Evolutionary conservation across 306 rosid genomes (phyloP), one percentile per base, ranked within the genome.

Genomic region (Prunus fruticosa): DNA sequence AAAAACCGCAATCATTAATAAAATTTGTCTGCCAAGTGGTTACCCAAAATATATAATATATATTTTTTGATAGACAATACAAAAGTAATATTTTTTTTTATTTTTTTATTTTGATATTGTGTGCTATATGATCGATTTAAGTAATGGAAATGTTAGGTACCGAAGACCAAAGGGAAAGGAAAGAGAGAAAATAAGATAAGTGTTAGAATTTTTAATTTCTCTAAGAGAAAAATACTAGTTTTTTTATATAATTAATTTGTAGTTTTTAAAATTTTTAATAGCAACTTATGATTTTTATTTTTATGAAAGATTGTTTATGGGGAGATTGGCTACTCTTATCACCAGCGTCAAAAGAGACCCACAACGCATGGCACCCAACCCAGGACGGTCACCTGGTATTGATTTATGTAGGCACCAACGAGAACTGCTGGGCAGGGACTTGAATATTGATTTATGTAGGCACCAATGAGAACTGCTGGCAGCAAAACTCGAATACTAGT

Each of bases 1-100:
- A 61, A 49, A 47, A 49, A 58, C 71, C 54, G 52, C 81, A 75
- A 78, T 78, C 65, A 78, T 70, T 34, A 19, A 32, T 47, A 10
- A 56, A 22, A 38, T 69, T 34, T 69, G 54, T 69, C 69, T 71
- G 60, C 64, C 79, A 11, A 69, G 69, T 57, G 75, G 67, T 15
- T 16, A 60, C 67, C 8, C 67, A 63, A 5, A 27, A 58, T 27
- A 27, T 27, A 58, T 11, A 58, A 1, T 1, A 8, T 60, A 27
- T 60, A 13, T 32, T 5, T 25, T 25, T 25, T 61, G 6, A 61
- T 61, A 15, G 18, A 61, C 19, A 61, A 25, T 27, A 6, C 3
- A 61, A 25, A 25, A 27, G 38, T 6, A 25, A 25, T 34, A 3
- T 22, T 27, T 23, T 60, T 23, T 60, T 25, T 11, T 2, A 27